These are phyloP conservation scores for Haplosporangium sp. DNA, from an alignment of 371 early-diverging fungal species.

Conservation along the genomic window DNA sequence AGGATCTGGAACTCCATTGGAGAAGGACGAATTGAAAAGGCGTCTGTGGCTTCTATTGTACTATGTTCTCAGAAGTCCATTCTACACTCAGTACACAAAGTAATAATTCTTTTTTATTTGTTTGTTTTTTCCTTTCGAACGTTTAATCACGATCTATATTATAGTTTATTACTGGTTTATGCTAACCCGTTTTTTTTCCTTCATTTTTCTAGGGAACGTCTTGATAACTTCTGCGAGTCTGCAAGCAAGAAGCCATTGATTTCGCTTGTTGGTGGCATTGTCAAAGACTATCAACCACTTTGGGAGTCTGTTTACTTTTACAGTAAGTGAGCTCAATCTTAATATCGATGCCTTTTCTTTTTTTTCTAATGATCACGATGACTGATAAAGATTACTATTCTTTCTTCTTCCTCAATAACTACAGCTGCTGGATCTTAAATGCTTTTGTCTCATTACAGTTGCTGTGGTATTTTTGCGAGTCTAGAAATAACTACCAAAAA, in stretches of 20 bases:
- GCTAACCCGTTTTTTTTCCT: not conserved
- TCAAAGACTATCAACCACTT: conserved; percentile 92
- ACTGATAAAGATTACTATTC: not conserved
- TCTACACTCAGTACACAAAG: conserved; percentile 86
- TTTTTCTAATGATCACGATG: too few species aligned
- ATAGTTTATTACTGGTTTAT: conserved; percentile 1
- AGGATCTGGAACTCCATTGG: conserved; percentile 69
- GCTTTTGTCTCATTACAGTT: not conserved
- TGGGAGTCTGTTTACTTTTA: conserved; percentile 96
- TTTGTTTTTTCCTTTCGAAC: not conserved
- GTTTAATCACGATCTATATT: not conserved
- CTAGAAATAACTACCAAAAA: too few species aligned
- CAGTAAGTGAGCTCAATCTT: conserved; percentile 52
- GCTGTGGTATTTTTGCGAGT: not conserved
- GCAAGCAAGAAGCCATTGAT: conserved; percentile 71
- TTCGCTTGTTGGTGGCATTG: conserved; percentile 67
- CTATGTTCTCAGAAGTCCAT: conserved; percentile 88
- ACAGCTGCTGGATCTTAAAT: conserved; percentile 23
- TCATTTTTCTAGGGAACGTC: conserved; percentile 50
- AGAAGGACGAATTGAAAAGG: conserved; percentile 82
- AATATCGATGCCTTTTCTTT: too few species aligned
- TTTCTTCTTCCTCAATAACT: not conserved
- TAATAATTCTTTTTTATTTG: conserved; percentile 37
- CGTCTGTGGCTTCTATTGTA: conserved; percentile 77
- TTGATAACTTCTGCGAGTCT: conserved; percentile 64